phyloP scores from a whole-genome alignment of 192 early-diverging fungal species.

The Phycomyces nitens region DNA sequence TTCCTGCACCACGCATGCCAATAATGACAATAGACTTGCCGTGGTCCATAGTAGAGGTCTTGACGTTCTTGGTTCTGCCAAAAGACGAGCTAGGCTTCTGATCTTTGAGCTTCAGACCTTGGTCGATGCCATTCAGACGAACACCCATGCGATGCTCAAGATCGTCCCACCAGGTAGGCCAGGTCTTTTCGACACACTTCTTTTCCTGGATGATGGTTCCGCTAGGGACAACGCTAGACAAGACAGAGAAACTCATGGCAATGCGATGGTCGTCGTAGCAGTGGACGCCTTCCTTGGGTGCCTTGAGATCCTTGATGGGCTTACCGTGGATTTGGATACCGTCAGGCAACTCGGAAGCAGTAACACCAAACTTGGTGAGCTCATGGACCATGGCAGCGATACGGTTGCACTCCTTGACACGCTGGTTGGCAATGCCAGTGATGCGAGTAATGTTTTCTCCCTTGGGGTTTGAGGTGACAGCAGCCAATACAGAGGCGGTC shows the following conservation, averaged over 20 bases:
- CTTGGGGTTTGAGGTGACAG: slow-evolving; percentile 63
- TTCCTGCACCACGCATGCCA: slow-evolving; percentile 98
- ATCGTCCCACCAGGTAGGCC: slow-evolving; percentile 99
- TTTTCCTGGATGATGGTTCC: slow-evolving; percentile 85
- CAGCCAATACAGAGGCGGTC: slow-evolving; percentile 89
- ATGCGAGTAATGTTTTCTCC: slow-evolving; percentile 74
- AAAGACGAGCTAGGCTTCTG: not conserved
- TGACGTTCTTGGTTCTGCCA: slow-evolving; percentile 16
- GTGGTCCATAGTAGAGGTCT: slow-evolving; percentile 26
- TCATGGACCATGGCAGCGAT: slow-evolving; percentile 96
- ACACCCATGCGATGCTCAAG: slow-evolving; percentile 78
- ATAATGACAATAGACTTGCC: slow-evolving; percentile 76
- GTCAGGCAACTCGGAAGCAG: slow-evolving; percentile 76
- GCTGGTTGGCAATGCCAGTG: slow-evolving; percentile 94
- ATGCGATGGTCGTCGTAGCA: slow-evolving; percentile 98
- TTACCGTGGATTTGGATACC: slow-evolving; percentile 86
- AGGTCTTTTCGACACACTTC: slow-evolving; percentile 98
- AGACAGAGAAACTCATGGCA: slow-evolving; percentile 93
- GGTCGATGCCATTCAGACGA: slow-evolving; percentile 53
- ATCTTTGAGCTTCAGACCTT: slow-evolving; percentile 21
- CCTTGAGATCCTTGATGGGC: slow-evolving; percentile 44
- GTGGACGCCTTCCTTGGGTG: slow-evolving; percentile 66
- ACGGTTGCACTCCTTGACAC: slow-evolving; percentile 97
- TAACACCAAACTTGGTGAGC: slow-evolving; percentile 85
- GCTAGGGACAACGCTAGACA: slow-evolving; percentile 70